Evolutionary conservation across 306 rosid species (phyloP).

Genomic region (cucumber (Cucumis sativus)): DNA sequence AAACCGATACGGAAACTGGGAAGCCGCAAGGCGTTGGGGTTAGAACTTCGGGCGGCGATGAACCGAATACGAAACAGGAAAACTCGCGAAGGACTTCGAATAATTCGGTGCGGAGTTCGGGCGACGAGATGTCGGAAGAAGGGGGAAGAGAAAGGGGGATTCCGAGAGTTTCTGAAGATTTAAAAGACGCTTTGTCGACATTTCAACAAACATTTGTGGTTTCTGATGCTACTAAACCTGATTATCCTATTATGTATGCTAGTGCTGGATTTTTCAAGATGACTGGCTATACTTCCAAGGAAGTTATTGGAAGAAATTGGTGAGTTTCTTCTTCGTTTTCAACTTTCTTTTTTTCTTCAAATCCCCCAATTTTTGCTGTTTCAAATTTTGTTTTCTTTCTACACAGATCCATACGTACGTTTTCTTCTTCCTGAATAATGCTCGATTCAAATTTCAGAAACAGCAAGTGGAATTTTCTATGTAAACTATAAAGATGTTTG

Average conservation of each 20-base stretch:
- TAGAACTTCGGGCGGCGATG: conserved; percentile 62
- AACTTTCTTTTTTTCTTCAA: too few species aligned
- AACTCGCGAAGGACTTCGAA: conserved; percentile 45
- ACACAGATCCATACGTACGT: too few species aligned
- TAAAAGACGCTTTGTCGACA: conserved; percentile 66
- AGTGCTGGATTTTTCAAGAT: conserved; percentile 89
- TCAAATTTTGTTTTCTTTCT: neutral
- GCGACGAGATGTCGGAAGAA: conserved; percentile 55
- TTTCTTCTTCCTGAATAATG: too few species aligned
- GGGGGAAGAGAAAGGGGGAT: conserved; percentile 35
- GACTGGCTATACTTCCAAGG: conserved; percentile 91
- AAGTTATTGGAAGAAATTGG: conserved; percentile 84
- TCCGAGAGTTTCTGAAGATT: conserved; percentile 63
- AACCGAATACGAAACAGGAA: conserved; percentile 17
- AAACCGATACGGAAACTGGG: conserved; percentile 70
- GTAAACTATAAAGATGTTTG: neutral
- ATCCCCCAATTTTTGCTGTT: neutral
- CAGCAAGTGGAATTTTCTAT: too few species aligned
- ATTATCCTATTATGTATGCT: conserved; percentile 84
- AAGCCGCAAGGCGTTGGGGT: conserved; percentile 63
- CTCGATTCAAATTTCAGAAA: too few species aligned
- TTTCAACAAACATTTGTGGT: conserved; percentile 95
- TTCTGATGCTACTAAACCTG: conserved; percentile 84
- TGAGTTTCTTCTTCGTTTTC: conserved; percentile 2
- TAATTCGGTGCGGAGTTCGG: conserved; percentile 56